These are phyloP conservation scores for Lentinula raphanica DNA, from an alignment of 768 basidiomycete species.

Conservation along the genomic window DNA sequence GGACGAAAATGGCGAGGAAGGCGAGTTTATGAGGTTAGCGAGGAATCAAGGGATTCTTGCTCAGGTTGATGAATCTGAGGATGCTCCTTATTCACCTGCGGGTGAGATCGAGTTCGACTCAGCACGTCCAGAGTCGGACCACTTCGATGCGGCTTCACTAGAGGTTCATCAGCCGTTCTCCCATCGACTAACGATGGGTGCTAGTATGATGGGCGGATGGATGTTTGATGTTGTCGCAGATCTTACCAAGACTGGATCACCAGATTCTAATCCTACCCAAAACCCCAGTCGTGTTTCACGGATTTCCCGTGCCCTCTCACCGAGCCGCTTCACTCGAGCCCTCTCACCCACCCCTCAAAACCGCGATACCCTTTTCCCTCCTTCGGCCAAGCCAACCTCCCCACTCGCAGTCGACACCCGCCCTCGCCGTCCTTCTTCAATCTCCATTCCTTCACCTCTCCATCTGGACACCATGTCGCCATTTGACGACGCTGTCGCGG, in stretches of 20 bases:
- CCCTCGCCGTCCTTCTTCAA: background rate
- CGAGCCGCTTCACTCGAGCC: background rate
- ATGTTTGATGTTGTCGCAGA: conserved; percentile 79
- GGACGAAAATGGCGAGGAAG: conserved; percentile 26
- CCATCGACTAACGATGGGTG: conserved; percentile 34
- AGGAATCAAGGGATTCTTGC: conserved; percentile 45
- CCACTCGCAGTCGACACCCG: background rate
- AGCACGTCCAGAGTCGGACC: background rate
- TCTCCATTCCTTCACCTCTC: background rate
- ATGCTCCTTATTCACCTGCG: background rate
- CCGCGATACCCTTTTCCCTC: background rate
- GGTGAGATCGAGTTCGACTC: conserved; percentile 1
- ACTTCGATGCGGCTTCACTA: background rate
- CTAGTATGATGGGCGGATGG: conserved; percentile 69
- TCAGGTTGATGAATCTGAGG: conserved; percentile 34
- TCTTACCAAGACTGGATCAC: conserved; percentile 37
- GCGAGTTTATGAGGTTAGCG: conserved; percentile 73
- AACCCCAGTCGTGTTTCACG: background rate
- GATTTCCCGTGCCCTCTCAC: conserved; percentile 1
- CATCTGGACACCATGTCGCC: background rate
- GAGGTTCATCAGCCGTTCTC: conserved; percentile 3
- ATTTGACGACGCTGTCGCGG: conserved; percentile 11
- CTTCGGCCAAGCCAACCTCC: background rate
- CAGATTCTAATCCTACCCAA: background rate
- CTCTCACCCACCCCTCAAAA: background rate